These are phyloP conservation scores for Eucalyptus pauciflora DNA, from an alignment of 345 rosid genomes.

Conservation along the genomic window DNA sequence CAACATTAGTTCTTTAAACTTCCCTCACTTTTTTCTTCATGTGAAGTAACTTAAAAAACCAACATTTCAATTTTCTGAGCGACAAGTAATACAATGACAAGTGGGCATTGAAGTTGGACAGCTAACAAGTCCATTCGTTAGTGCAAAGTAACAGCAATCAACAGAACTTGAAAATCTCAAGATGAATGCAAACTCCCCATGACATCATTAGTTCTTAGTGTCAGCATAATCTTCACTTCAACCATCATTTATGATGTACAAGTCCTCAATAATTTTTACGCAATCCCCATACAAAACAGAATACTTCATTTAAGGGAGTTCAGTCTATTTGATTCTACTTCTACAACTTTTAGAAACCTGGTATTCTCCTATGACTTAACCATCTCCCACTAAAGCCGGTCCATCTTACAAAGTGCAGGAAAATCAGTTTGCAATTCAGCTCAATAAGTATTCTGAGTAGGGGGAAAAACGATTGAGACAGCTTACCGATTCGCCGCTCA, in stretches of 20 bases:
- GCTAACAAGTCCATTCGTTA: not conserved
- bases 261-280: not conserved
- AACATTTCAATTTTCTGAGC: not conserved
- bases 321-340: not conserved
- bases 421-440: not conserved
- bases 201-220: not conserved
- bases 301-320: not conserved
- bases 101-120: not conserved
- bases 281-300: not conserved
- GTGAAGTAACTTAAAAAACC: not conserved
- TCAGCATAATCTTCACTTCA: not conserved
- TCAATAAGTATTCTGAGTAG: not conserved
- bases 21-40: not conserved
- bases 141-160: not conserved
- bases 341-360: not conserved
- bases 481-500: conserved; percentile 91
- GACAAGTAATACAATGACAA: not conserved
- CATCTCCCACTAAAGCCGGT: not conserved
- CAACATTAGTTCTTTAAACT: not conserved
- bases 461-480: not conserved
- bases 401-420: not conserved
- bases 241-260: not conserved
- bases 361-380: not conserved
- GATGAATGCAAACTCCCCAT: not conserved
- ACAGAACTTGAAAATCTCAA: not conserved